Evolutionary conservation across 129 eudicot species (phyloP).

Genomic region (Dittrichia graveolens): DNA sequence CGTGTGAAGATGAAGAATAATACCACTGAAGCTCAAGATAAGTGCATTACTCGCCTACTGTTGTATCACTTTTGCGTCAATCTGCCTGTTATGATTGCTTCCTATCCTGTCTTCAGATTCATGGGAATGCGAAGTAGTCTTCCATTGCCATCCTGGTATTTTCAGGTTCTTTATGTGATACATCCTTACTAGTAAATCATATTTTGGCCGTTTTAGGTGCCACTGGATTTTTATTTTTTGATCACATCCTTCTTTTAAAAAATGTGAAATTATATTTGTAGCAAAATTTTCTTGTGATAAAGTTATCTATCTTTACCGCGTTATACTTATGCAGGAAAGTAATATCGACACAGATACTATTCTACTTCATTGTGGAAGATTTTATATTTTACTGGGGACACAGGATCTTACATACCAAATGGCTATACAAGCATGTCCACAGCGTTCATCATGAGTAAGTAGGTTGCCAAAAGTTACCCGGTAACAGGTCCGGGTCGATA

Average conservation of each 20-base stretch:
- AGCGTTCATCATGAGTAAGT: constrained; percentile 98
- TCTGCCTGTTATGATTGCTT: constrained; percentile 88
- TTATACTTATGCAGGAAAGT: constrained; percentile 73
- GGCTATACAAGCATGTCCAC: constrained; percentile 97
- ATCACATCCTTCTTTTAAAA: constrained; percentile 7
- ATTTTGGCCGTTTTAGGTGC: constrained; percentile 15
- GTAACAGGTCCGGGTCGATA: not conserved
- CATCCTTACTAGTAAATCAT: constrained; percentile 5
- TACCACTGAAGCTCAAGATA: constrained; percentile 88
- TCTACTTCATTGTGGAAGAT: constrained; percentile 96
- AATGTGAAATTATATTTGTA: not conserved
- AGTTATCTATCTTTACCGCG: constrained; percentile 4
- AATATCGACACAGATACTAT: constrained; percentile 71
- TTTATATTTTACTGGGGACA: constrained; percentile 99
- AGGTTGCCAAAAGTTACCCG: not conserved
- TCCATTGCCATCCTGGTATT: constrained; percentile 98
- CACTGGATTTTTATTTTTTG: not conserved
- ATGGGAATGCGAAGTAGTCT: constrained; percentile 99
- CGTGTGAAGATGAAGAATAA: constrained; percentile 70
- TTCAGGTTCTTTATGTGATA: constrained; percentile 66
- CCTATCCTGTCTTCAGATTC: constrained; percentile 89
- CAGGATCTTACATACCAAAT: constrained; percentile 90
- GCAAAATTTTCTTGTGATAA: not conserved
- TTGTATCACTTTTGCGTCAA: constrained; percentile 95
- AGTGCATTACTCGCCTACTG: constrained; percentile 77